Percentiles rank a stretch among this genome's conserved stretches.
These are phyloP conservation scores for Cubamyces lactineus DNA, from an alignment of 768 basidiomycete species.

Conservation along the genomic window DNA sequence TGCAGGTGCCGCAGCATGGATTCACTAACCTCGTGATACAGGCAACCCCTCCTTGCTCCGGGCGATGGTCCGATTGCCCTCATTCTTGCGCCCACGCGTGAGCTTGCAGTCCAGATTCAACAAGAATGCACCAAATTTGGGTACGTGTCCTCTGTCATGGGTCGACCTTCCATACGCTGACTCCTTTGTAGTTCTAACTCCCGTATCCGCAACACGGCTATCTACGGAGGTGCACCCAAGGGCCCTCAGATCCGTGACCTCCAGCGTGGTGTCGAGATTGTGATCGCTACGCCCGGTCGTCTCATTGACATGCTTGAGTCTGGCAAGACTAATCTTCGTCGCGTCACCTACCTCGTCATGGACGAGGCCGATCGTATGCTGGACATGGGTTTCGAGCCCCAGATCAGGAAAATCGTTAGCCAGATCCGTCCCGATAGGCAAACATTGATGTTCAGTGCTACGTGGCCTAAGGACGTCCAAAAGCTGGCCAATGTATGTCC, in stretches of 20 bases:
- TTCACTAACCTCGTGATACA: conserved; percentile 33
- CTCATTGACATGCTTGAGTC: conserved; percentile 99
- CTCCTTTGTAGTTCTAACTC: conserved; percentile 68
- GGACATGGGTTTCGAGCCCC: conserved; percentile 99
- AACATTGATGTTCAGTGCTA: conserved; percentile 99
- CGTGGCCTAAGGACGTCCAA: conserved; percentile 99
- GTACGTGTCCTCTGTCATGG: conserved; percentile 43
- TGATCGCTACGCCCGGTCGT: conserved; percentile 99
- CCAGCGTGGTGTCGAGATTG: conserved; percentile 95
- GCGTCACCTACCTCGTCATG: conserved; percentile 97
- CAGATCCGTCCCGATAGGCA: conserved; percentile 99
- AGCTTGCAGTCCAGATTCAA: conserved; percentile 98
- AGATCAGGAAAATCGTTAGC: conserved; percentile 96
- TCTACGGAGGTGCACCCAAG: conserved; percentile 98
- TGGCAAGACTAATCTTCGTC: conserved; percentile 93
- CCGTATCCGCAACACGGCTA: conserved; percentile 96
- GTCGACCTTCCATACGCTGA: conserved; percentile 6
- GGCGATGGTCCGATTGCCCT: conserved; percentile 98
- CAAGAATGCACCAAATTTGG: conserved; percentile 99
- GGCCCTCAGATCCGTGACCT: conserved; percentile 98
- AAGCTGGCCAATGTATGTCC: conserved; percentile 81
- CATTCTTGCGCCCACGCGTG: conserved; percentile 95
- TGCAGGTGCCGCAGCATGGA: conserved; percentile 1
- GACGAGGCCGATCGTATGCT: conserved; percentile 99
- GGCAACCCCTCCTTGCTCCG: conserved; percentile 88